Conservation (phyloP, 2,329 filamentous ascomycete genomes). For the Fusarium veterinarium region DNA sequence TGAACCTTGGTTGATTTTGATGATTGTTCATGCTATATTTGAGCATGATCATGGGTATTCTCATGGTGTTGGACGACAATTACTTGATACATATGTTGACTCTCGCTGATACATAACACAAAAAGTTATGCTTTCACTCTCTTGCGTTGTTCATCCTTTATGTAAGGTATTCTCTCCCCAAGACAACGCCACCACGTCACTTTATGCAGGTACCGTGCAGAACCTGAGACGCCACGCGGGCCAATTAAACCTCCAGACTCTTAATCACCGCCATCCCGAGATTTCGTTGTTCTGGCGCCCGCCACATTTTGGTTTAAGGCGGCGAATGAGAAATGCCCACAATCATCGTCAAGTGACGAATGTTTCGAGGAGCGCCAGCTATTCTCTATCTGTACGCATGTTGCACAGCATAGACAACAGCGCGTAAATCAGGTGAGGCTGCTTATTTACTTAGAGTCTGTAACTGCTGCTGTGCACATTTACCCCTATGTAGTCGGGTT, state of each 20-base stretch:
- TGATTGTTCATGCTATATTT: constrained; percentile 22
- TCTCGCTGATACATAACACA: constrained; percentile 1
- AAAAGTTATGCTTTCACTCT: constrained; percentile 16
- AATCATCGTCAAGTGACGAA: constrained; percentile 4
- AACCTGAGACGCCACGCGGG: constrained; percentile 49
- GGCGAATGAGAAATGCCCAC: constrained; percentile 11
- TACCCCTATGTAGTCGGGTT: constrained; percentile 11
- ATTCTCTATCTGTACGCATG: neutral
- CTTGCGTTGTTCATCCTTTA: neutral
- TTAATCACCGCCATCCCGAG: constrained; percentile 24
- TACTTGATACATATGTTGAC: neutral
- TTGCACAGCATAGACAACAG: neutral
- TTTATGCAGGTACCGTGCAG: constrained; percentile 45
- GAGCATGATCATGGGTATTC: constrained; percentile 3
- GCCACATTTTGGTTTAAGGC: constrained; percentile 32
- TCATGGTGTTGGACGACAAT: neutral
- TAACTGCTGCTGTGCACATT: neutral
- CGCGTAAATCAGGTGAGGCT: constrained; percentile 19
- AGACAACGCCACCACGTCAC: constrained; percentile 37
- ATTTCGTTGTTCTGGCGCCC: constrained; percentile 24
- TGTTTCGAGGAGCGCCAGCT: neutral
- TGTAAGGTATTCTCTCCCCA: neutral
- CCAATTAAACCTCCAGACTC: constrained; percentile 45
- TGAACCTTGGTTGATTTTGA: constrained; percentile 3
- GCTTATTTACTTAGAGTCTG: neutral